phyloP scores from a whole-genome alignment of 1,284 basidiomycete genomes.

The Moniliophthora roreri region DNA sequence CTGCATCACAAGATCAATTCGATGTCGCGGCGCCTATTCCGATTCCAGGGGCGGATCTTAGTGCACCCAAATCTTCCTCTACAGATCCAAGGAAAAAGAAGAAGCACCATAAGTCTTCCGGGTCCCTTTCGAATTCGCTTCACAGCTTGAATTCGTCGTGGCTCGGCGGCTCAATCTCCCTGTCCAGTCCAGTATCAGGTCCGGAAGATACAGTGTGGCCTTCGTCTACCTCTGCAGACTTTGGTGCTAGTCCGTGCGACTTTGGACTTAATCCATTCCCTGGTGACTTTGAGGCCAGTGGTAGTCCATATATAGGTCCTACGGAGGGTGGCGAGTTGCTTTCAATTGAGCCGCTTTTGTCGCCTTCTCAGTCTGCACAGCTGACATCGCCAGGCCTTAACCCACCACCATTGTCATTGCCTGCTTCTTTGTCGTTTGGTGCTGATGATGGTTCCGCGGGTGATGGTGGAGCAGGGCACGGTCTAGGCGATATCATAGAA shows the following conservation, averaged over 20 bases:
- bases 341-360: conserved; percentile 33
- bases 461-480: conserved; percentile 29
- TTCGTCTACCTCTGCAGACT: not conserved
- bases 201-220: conserved; percentile 1
- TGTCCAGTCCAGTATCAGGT: conserved; percentile 1
- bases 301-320: not conserved
- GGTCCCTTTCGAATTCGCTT: not conserved
- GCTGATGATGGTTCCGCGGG: conserved; percentile 5
- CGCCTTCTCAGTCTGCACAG: conserved; percentile 18
- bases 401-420: conserved; percentile 39
- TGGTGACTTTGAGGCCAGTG: not conserved
- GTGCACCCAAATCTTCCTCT: not conserved
- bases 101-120: not conserved
- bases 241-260: not conserved
- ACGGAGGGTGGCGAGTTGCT: conserved; percentile 4
- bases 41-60: not conserved
- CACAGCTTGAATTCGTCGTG: no score
- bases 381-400: conserved; percentile 6
- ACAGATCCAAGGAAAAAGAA: not conserved
- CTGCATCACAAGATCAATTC: not conserved
- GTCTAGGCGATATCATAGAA: conserved; percentile 54
- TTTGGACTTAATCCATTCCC: not conserved
- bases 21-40: not conserved
- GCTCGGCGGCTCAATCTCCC: not conserved
- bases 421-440: conserved; percentile 23